Conservation (phyloP, 1,139 yeast genomes). For the Debaryomyces nepalensis region DNA sequence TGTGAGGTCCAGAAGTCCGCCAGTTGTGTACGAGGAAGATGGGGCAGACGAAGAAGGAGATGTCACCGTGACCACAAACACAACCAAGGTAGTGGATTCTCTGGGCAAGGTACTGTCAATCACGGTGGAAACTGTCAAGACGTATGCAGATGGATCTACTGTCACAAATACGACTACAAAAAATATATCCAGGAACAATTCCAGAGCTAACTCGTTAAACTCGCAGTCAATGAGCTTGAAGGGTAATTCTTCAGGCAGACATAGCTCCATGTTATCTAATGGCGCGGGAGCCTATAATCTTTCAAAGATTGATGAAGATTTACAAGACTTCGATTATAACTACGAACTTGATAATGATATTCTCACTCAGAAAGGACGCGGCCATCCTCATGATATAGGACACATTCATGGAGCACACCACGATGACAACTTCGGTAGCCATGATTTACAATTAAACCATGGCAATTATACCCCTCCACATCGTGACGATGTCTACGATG, state of each 20-base stretch:
- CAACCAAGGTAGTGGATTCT: slow-evolving; percentile 50
- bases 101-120: slow-evolving; percentile 48
- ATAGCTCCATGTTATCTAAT: slow-evolving; percentile 22
- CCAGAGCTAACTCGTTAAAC: slow-evolving; percentile 39
- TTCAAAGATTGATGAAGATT: slow-evolving; percentile 49
- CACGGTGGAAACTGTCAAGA: slow-evolving; percentile 47
- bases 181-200: slow-evolving; percentile 43
- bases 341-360: slow-evolving; percentile 35
- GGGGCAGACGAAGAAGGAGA: slow-evolving; percentile 30
- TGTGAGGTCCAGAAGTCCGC: slow-evolving; percentile 4
- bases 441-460: slow-evolving; percentile 5
- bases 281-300: slow-evolving; percentile 30
- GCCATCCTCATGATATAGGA: slow-evolving; percentile 16
- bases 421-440: neutral
- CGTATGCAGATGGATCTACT: slow-evolving; percentile 51
- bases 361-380: slow-evolving; percentile 13
- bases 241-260: slow-evolving; percentile 26
- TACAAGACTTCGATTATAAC: slow-evolving; percentile 50
- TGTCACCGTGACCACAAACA: slow-evolving; percentile 43
- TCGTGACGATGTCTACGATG: neutral
- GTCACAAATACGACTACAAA: slow-evolving; percentile 51
- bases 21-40: slow-evolving; percentile 9
- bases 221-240: slow-evolving; percentile 21
- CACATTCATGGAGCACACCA: neutral
- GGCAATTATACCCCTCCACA: neutral